Evolutionary conservation across 176 grass and related monocot species (phyloP), one percentile per base, ranked within the genome.

Genomic region (Luzula sylvatica): DNA sequence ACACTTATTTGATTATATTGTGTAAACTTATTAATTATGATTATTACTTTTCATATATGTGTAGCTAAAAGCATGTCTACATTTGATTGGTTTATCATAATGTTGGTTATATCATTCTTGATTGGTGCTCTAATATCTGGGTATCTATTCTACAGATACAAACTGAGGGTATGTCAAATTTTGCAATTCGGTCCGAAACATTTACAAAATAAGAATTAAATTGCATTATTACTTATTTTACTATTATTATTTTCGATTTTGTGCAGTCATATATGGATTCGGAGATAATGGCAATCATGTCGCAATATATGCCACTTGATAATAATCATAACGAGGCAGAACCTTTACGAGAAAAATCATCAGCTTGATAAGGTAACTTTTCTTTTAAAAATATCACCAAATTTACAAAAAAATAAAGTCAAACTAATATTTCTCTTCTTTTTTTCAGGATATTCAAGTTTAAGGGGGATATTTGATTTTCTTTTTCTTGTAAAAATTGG

Each of bases 281-380:
- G 18, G 86, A 98, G 81, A 75, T 98, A 71, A 90, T 90, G 92
- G 75, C 93, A 22, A 98, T 98, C 65, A 98, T 98, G 93, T 87
- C 93, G 1, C 86, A 98, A 56, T 98, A 98, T 78, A 90, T 98
- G 93, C 93, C 93, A 7, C 65, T 98, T 4, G 93, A 98, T 67
- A 98, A 58, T 68, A 77, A 98, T 14, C 64, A 83, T 11, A 75
- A 83, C 2, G 86, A 87, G 51, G 63, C 55, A n/a, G 85, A 87
- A 44, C 82, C 93, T 1, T 70, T 98, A 11, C 68, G 81, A 35
- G 74, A 82, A 29, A 78, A 86, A 19, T 53, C 86, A 21, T 66
- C 65, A 28, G 74, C 78, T 12, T 82, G 14, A 82, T 65, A 24
- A 6, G 11, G 44, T 14, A 45, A 26, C 22, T 27, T 61, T 4